Evolutionary conservation across 306 rosid species (phyloP).

Genomic region (Vigna unguiculata): DNA sequence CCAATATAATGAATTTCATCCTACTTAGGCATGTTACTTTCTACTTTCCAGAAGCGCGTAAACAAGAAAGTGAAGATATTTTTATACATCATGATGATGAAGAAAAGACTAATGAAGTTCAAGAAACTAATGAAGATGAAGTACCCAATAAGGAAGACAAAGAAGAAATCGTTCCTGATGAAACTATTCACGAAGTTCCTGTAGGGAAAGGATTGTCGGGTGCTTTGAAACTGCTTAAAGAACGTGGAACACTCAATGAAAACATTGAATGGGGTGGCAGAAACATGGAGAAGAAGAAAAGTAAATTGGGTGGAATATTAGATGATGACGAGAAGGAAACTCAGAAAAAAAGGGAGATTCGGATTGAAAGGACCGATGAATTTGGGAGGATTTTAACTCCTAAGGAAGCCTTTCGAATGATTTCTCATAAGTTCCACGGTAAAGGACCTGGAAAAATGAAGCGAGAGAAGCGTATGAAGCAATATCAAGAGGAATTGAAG

Average conservation of each 20-base stretch:
- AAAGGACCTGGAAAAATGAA: slow-evolving; percentile 98
- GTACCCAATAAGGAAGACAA: slow-evolving; percentile 59
- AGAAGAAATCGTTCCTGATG: slow-evolving; percentile 76
- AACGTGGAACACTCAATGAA: slow-evolving; percentile 93
- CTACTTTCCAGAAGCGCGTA: slow-evolving; percentile 77
- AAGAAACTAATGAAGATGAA: slow-evolving; percentile 63
- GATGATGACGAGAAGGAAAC: slow-evolving; percentile 71
- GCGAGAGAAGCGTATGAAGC: slow-evolving; percentile 95
- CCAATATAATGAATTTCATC: slow-evolving; percentile 7
- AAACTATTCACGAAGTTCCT: slow-evolving; percentile 87
- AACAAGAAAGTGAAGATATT: slow-evolving; percentile 82
- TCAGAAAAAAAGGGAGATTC: slow-evolving; percentile 79
- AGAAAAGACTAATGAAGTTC: slow-evolving; percentile 65
- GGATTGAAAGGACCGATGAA: slow-evolving; percentile 91
- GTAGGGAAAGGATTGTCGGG: slow-evolving; percentile 93
- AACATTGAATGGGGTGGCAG: slow-evolving; percentile 97
- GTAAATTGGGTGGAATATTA: slow-evolving; percentile 85
- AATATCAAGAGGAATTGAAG: slow-evolving; percentile 83
- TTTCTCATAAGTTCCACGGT: slow-evolving; percentile 93
- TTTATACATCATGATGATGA: slow-evolving; percentile 84
- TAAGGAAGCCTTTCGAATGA: slow-evolving; percentile 80
- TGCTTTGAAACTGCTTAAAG: slow-evolving; percentile 85
- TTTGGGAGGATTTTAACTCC: slow-evolving; percentile 95
- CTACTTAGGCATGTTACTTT: slow-evolving; percentile 35
- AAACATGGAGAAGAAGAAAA: slow-evolving; percentile 98